A percentile compares a stretch with the other conserved stretches of the same genome.
Conservation (phyloP, 2,329 filamentous ascomycete species). For the Fusarium pseudonygamai region DNA sequence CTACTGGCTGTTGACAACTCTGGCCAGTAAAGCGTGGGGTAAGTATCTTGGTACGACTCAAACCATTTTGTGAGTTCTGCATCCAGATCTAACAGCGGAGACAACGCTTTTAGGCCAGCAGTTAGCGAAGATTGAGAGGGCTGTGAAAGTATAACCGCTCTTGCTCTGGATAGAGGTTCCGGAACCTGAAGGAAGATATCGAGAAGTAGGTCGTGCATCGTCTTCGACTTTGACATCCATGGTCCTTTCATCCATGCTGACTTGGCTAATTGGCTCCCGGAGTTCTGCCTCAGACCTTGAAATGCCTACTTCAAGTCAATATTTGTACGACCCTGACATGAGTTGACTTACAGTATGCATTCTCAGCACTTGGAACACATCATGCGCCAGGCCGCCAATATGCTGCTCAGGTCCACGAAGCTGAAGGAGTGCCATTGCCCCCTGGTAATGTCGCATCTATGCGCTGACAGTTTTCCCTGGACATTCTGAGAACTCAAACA, state of each 20-base stretch:
- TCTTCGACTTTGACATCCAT: neutral
- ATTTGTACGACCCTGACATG: accelerated
- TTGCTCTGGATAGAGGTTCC: accelerated
- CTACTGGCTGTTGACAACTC: accelerated
- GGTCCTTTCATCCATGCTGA: neutral
- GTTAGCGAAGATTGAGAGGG: accelerated
- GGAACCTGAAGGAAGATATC: neutral
- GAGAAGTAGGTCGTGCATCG: neutral
- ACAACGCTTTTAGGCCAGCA: accelerated
- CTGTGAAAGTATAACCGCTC: accelerated
- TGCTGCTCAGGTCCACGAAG: neutral
- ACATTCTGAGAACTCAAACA: neutral
- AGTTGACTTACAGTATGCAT: neutral
- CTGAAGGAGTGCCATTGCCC: accelerated
- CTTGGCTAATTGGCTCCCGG: accelerated
- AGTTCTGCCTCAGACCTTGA: accelerated
- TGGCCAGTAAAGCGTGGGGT: neutral
- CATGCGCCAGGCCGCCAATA: neutral
- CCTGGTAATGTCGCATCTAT: neutral
- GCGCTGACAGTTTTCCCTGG: neutral
- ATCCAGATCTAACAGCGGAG: accelerated
- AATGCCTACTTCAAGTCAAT: neutral
- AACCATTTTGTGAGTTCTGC: neutral
- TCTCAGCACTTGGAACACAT: neutral
- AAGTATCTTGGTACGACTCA: neutral